A percentile compares a stretch with the other conserved stretches of the same genome.
phyloP scores from a whole-genome alignment of 2,329 filamentous ascomycete genomes.

The Ophiocordyceps robertsii region DNA sequence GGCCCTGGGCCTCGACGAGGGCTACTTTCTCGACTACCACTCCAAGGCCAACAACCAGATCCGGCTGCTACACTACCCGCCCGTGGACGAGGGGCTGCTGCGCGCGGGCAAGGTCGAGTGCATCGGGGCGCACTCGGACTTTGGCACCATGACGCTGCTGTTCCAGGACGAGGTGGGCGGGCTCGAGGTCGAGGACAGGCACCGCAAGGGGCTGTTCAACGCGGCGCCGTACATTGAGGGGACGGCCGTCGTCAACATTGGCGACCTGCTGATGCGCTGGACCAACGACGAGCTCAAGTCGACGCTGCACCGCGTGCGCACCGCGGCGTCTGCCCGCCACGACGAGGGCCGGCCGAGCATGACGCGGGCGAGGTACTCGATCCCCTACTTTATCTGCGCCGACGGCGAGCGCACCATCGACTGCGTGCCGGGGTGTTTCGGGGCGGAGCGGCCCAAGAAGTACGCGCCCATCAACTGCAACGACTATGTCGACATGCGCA shows the following conservation, averaged over 20 bases:
- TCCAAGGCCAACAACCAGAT: slow-evolving; percentile 43
- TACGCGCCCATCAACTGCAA: slow-evolving; percentile 28
- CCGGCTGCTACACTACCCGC: slow-evolving; percentile 40
- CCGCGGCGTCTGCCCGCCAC: slow-evolving; percentile 14
- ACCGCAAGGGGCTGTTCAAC: slow-evolving; percentile 20
- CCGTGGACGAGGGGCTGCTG: slow-evolving; percentile 14
- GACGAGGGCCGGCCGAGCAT: slow-evolving; percentile 13
- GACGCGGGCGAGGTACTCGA: slow-evolving; percentile 40
- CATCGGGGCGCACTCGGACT: slow-evolving; percentile 18
- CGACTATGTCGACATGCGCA: slow-evolving; percentile 15
- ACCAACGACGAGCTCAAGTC: slow-evolving; percentile 22
- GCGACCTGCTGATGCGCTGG: slow-evolving; percentile 24
- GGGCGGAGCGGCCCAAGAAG: slow-evolving; percentile 27
- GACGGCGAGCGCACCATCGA: slow-evolving; percentile 35
- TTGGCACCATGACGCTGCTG: slow-evolving; percentile 30
- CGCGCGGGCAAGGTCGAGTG: slow-evolving; percentile 9
- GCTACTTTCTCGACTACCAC: slow-evolving; percentile 56
- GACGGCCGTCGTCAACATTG: slow-evolving; percentile 24
- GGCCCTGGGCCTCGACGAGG: slow-evolving; percentile 52
- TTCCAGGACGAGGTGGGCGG: slow-evolving; percentile 31
- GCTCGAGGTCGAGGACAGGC: slow-evolving; percentile 29
- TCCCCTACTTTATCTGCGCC: slow-evolving; percentile 44
- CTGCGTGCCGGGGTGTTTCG: slow-evolving; percentile 32
- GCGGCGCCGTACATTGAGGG: slow-evolving; percentile 13
- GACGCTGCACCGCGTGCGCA: slow-evolving; percentile 26